These are phyloP conservation scores for Elsinoe perseae DNA, from an alignment of 2,329 filamentous ascomycete genomes.

Conservation along the genomic window DNA sequence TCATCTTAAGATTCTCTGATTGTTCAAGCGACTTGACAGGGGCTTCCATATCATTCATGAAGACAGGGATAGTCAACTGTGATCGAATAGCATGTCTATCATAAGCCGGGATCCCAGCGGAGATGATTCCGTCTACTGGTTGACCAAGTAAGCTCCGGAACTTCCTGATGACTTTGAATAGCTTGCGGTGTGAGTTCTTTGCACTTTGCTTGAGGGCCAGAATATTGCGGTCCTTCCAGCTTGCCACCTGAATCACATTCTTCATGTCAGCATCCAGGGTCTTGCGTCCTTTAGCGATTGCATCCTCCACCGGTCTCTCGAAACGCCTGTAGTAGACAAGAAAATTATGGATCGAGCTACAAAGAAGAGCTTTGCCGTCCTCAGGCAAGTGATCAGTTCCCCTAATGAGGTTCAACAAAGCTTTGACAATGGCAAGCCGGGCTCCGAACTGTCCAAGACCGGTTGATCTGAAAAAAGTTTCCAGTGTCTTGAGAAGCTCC, in stretches of 20 bases:
- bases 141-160: constrained; percentile 74
- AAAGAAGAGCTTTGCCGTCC: constrained; percentile 39
- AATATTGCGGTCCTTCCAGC: constrained; percentile 98
- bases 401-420: constrained; percentile 42
- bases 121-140: constrained; percentile 57
- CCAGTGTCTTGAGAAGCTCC: constrained; percentile 62
- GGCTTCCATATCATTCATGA: constrained; percentile 1
- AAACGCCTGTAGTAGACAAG: constrained; percentile 67
- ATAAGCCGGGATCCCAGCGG: constrained; percentile 20
- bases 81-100: background rate
- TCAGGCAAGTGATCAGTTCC: background rate
- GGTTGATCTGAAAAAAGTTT: constrained; percentile 69
- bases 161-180: constrained; percentile 86
- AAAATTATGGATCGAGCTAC: constrained; percentile 65
- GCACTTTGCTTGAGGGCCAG: constrained; percentile 82
- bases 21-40: background rate
- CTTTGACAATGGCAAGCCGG: constrained; percentile 54
- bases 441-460: constrained; percentile 70
- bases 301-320: constrained; percentile 55
- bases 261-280: constrained; percentile 86
- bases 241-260: constrained; percentile 84
- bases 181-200: constrained; percentile 78
- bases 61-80: background rate
- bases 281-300: constrained; percentile 58
- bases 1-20: background rate